Conservation (phyloP, 2,329 filamentous ascomycete species). For the Fusarium kyushuense region DNA sequence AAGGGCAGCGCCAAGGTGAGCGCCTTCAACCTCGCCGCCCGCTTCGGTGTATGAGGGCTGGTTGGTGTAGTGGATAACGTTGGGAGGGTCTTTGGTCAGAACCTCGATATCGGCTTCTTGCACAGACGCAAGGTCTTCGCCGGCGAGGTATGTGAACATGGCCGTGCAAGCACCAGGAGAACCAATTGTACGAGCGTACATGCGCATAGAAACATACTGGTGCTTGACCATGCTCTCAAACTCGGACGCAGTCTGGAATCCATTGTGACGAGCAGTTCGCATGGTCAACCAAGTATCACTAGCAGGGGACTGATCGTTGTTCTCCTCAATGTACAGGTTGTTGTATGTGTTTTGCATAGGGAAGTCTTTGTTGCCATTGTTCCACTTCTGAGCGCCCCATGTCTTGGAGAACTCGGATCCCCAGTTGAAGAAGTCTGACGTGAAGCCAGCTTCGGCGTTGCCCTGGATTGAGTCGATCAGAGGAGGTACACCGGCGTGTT, state of each 20-base stretch:
- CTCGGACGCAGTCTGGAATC: constrained; percentile 61
- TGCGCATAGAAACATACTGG: constrained; percentile 55
- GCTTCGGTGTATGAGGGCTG: constrained; percentile 63
- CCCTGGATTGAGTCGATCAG: constrained; percentile 47
- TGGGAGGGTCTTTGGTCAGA: constrained; percentile 58
- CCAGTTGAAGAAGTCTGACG: constrained; percentile 54
- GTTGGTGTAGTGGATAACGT: constrained; percentile 67
- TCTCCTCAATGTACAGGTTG: constrained; percentile 60
- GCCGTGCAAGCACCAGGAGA: constrained; percentile 62
- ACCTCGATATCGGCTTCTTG: constrained; percentile 66
- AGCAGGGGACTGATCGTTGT: constrained; percentile 47
- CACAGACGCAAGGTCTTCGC: constrained; percentile 51
- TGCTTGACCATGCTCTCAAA: constrained; percentile 54
- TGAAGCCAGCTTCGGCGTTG: constrained; percentile 50
- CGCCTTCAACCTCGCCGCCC: constrained; percentile 59
- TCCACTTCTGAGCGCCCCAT: constrained; percentile 56
- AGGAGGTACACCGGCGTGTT: constrained; percentile 48
- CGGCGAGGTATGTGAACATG: constrained; percentile 63
- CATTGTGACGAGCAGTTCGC: constrained; percentile 57
- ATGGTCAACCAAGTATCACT: constrained; percentile 60
- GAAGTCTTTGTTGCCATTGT: constrained; percentile 52
- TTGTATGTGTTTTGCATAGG: constrained; percentile 55
- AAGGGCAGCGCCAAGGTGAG: constrained; percentile 59
- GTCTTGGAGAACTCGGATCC: constrained; percentile 49
- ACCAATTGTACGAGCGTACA: constrained; percentile 62